Evolutionary conservation across 2,329 filamentous ascomycete species (phyloP).

Genomic region (Exophiala bonariae): DNA sequence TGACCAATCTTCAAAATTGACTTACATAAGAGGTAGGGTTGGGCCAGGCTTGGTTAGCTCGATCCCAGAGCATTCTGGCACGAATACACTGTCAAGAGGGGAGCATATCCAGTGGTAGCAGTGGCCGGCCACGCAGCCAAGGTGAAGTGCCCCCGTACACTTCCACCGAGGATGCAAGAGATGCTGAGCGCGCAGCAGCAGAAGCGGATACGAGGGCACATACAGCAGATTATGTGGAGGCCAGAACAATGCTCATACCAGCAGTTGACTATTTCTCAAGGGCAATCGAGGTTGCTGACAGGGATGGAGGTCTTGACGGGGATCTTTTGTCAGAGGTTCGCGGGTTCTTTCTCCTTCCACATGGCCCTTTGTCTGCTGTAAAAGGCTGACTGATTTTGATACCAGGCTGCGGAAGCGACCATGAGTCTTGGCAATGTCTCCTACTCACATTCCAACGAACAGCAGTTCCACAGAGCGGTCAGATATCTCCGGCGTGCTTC

Average conservation of each 20-base stretch:
- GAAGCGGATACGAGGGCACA: constrained; percentile 41
- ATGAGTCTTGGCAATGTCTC: constrained; percentile 56
- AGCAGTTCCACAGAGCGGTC: constrained; percentile 48
- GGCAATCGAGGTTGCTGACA: constrained; percentile 46
- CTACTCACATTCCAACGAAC: constrained; percentile 43
- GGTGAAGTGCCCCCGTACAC: constrained; percentile 19
- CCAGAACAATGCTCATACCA: constrained; percentile 51
- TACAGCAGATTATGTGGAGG: constrained; percentile 51
- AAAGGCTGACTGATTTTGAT: constrained; percentile 16
- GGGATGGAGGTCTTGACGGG: constrained; percentile 40
- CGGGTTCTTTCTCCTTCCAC: constrained; percentile 22
- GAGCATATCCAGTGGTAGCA: constrained; percentile 38
- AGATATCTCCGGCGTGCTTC: constrained; percentile 46
- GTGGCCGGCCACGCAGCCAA: constrained; percentile 26
- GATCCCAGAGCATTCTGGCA: constrained; percentile 50
- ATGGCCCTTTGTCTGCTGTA: constrained; percentile 13
- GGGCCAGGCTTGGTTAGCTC: constrained; percentile 52
- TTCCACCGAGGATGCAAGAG: constrained; percentile 32
- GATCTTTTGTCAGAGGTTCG: constrained; percentile 48
- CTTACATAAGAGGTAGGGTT: constrained; percentile 39
- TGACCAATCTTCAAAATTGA: constrained; percentile 7
- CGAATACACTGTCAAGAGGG: constrained; percentile 47
- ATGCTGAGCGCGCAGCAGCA: constrained; percentile 28
- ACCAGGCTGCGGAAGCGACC: constrained; percentile 51
- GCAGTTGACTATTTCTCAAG: constrained; percentile 52